Evolutionary conservation across 345 rosid genomes (phyloP), one percentile per base, ranked within the genome.

Genomic region (Ceriops zippeliana): DNA sequence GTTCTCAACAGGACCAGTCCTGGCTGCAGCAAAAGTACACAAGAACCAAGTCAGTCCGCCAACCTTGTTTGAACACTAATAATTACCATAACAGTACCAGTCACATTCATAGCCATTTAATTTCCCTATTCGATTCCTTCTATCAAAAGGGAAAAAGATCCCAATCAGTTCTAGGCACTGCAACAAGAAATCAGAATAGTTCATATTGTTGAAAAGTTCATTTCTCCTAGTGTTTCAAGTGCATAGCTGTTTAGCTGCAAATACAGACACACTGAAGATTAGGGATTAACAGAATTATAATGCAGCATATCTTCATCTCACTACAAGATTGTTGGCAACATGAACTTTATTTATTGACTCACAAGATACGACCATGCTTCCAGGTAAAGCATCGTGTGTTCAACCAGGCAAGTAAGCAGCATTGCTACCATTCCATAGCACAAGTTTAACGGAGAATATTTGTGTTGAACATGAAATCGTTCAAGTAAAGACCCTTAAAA

Each of bases 1-100:
- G 58, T 63, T 77, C 52, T 51, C 75, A 27, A 76, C 72, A 68
- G 75, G 61, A 62, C 52, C 61, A 64, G 66, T 58, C 74, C 74
- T 42, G 47, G 72, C 84, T 81, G 76, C 67, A 76, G 27, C 15
- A 26, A 15, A 21, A 22, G 58, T 54, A 7, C 27, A 54, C 26
- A 10, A 7, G 58, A 54, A 54, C 28, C 27, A 54, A 53, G 27
- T 21, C 13, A 54, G 30, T 21, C 58, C 58, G n/a, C 24, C 11
- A 53, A 53, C 24, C 21, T 53, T 20, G 24, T 53, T 53, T n/a
- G 21, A 20, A 53, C 27, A 53, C 57, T 53, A 9, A 54, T 9
- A 26, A 22, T 26, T 54, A 54, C 24, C 19, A 8, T 54, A 54
- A n/a, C 24, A 26, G 15, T 7, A 15, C 15, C 24, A 26, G 58